Conservation (phyloP, 371 early-diverging fungal genomes). For the Dinochytrium kinnereticum region DNA sequence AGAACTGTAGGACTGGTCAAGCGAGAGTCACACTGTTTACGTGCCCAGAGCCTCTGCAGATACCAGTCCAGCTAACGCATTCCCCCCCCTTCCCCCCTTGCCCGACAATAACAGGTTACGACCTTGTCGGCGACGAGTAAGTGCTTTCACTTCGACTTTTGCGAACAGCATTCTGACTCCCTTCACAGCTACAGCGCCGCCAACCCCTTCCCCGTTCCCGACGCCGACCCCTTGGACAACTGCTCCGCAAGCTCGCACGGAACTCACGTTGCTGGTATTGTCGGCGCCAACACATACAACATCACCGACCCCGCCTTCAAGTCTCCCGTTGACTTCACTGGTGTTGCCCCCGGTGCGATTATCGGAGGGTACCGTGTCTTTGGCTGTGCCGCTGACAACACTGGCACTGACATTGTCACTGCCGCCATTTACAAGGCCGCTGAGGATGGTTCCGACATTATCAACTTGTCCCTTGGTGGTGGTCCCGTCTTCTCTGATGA, state of each 20-base stretch:
- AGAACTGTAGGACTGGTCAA: too few species aligned
- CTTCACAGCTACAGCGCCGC: not conserved
- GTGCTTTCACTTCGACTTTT: too few species aligned
- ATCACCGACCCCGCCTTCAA: constrained; percentile 18
- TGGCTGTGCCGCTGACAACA: constrained; percentile 63
- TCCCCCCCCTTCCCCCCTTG: too few species aligned
- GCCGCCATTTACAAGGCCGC: constrained; percentile 19
- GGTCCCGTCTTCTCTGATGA: constrained; percentile 53
- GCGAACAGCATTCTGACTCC: too few species aligned
- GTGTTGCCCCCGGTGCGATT: constrained; percentile 44
- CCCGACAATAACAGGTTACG: too few species aligned
- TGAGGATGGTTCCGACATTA: constrained; percentile 62
- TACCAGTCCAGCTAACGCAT: too few species aligned
- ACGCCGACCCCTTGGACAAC: constrained; percentile 59
- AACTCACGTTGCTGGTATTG: constrained; percentile 64
- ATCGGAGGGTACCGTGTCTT: constrained; percentile 51
- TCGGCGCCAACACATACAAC: constrained; percentile 51
- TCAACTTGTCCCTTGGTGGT: constrained; percentile 74
- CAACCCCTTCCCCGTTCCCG: constrained; percentile 30
- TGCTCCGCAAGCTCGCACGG: constrained; percentile 55
- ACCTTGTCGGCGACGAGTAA: constrained; percentile 20
- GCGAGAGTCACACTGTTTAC: too few species aligned
- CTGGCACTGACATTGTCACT: constrained; percentile 68
- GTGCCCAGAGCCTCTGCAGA: too few species aligned
- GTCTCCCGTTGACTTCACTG: constrained; percentile 27